A percentile compares a stretch with the other conserved stretches of the same genome.
Evolutionary conservation across 225 moss, liverwort and hornwort genomes (phyloP).

Genomic region (Polytrichum commune): DNA sequence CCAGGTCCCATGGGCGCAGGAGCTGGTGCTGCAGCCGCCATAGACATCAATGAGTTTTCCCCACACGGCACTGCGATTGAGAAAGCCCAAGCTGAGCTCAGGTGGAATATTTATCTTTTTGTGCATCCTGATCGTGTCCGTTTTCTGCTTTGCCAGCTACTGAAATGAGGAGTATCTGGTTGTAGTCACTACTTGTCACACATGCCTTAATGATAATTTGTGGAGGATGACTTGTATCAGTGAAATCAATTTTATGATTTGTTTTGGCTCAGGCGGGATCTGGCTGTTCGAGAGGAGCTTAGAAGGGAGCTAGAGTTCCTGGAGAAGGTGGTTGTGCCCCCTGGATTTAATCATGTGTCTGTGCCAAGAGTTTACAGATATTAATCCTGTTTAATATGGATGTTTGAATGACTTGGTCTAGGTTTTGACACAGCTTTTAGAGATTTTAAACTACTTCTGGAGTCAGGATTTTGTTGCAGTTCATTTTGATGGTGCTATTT

Average conservation of each 20-base stretch:
- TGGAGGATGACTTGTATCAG: not conserved
- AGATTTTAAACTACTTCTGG: too few relatives aligned
- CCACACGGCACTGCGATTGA: constrained; percentile 68
- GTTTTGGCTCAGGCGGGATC: constrained; percentile 55
- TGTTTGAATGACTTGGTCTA: too few relatives aligned
- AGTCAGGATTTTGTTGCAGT: not conserved
- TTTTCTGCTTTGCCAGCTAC: not conserved
- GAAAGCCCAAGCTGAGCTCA: constrained; percentile 76
- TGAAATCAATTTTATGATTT: constrained; percentile 14
- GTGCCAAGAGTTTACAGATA: constrained; percentile 10
- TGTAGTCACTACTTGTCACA: constrained; percentile 7
- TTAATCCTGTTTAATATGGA: not conserved
- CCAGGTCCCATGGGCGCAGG: constrained; percentile 85
- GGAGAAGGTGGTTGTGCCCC: constrained; percentile 55
- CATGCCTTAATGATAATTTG: constrained; percentile 9
- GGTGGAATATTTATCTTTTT: constrained; percentile 21
- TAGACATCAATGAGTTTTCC: constrained; percentile 71
- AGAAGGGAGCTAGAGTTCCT: constrained; percentile 78
- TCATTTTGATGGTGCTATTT: too few relatives aligned
- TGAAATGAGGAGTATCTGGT: not conserved
- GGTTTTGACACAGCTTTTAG: too few relatives aligned
- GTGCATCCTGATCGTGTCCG: too few relatives aligned
- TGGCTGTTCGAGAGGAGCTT: constrained; percentile 73
- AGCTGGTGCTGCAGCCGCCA: constrained; percentile 79
- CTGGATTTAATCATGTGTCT: constrained; percentile 2